Conservation (phyloP, 2,329 filamentous ascomycete species). For the Fusarium denticulatum region DNA sequence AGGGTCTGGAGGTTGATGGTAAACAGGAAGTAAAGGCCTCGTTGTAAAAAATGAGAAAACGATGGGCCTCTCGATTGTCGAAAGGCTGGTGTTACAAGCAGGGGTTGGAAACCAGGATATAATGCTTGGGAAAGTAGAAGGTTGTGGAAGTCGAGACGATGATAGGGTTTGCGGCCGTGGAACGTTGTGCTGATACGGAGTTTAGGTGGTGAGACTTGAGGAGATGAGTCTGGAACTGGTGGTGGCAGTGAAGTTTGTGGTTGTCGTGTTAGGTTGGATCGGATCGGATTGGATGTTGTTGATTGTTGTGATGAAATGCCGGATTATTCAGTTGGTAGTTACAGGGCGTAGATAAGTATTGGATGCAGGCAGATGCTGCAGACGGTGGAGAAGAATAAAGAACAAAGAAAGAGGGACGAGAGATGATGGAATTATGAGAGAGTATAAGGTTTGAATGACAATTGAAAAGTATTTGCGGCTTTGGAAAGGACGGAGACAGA, state of each 20-base stretch:
- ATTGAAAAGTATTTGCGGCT: conserved; percentile 19
- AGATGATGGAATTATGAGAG: conserved; percentile 1
- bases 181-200: conserved; percentile 19
- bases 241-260: not conserved
- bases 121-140: conserved; percentile 21
- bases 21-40: conserved; percentile 12
- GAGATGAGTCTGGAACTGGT: conserved; percentile 26
- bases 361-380: not conserved
- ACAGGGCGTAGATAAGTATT: not conserved
- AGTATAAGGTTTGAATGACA: conserved; percentile 11
- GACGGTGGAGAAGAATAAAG: not conserved
- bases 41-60: conserved; percentile 19
- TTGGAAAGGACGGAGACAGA: not conserved
- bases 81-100: conserved; percentile 36
- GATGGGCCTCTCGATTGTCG: conserved; percentile 25
- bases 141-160: conserved; percentile 14
- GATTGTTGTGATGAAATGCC: conserved; percentile 6
- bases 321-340: not conserved
- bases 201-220: conserved; percentile 25
- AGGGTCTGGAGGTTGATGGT: not conserved
- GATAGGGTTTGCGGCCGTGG: conserved; percentile 4
- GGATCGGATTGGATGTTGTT: conserved; percentile 21
- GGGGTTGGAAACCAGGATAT: conserved; percentile 34
- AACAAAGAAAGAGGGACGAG: not conserved
- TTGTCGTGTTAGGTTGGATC: not conserved